Evolutionary conservation across 805 yeast species (phyloP).

Genomic region (Ogataea thermomethanolica): DNA sequence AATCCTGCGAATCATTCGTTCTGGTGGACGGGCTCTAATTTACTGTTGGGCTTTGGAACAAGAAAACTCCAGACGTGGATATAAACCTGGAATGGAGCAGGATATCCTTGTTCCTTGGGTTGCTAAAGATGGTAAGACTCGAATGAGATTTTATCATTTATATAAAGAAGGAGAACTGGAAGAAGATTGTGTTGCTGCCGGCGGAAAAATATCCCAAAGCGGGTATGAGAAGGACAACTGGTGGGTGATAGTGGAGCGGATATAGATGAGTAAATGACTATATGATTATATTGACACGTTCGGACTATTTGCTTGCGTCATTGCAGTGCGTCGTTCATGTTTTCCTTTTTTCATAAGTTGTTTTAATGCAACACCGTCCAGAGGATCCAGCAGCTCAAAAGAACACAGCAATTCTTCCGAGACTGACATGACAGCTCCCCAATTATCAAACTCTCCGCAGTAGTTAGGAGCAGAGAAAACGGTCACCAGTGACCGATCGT

Average conservation of each 20-base stretch:
- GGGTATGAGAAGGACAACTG: slow-evolving; percentile 96
- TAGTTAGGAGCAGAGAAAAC: slow-evolving; percentile 75
- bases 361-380: slow-evolving; percentile 88
- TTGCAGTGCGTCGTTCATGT: slow-evolving; percentile 70
- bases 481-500: slow-evolving; percentile 66
- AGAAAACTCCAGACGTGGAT: slow-evolving; percentile 81
- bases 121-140: slow-evolving; percentile 45
- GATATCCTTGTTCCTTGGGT: slow-evolving; percentile 98
- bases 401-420: slow-evolving; percentile 89
- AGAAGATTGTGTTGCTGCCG: slow-evolving; percentile 66
- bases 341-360: slow-evolving; percentile 94
- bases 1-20: slow-evolving; percentile 51
- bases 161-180: slow-evolving; percentile 82
- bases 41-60: slow-evolving; percentile 99
- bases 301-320: slow-evolving; percentile 25
- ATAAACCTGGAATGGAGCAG: slow-evolving; percentile 86
- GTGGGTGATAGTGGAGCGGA: slow-evolving; percentile 62
- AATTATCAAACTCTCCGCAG: slow-evolving; percentile 83
- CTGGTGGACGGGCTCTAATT: slow-evolving; percentile 68
- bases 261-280: slow-evolving; percentile 13
- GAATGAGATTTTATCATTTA: slow-evolving; percentile 83
- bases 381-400: slow-evolving; percentile 89
- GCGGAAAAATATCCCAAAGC: slow-evolving; percentile 57
- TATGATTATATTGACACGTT: slow-evolving; percentile 7
- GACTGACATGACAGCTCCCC: slow-evolving; percentile 99